Conservation (phyloP, 2,329 filamentous ascomycete species). For the Fusarium oxysporum region DNA sequence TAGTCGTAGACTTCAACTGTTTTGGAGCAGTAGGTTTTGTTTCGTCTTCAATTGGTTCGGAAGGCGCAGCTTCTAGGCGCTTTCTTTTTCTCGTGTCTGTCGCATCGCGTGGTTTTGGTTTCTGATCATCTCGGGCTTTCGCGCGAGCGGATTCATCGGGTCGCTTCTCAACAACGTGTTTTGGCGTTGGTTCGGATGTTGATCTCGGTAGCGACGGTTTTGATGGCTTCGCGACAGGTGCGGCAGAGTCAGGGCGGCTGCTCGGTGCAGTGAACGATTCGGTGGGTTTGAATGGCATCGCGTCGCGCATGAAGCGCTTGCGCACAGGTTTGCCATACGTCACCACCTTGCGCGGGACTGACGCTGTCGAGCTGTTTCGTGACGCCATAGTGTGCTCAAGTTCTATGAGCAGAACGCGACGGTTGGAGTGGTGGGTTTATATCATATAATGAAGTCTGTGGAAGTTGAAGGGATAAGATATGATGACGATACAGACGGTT, state of each 20-base stretch:
- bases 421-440: conserved; percentile 10
- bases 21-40: conserved; percentile 2
- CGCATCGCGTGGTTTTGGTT: conserved; percentile 25
- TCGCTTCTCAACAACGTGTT: conserved; percentile 15
- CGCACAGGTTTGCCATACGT: conserved; percentile 47
- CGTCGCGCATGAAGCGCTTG: conserved; percentile 36
- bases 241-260: conserved; percentile 17
- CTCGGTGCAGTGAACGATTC: conserved; percentile 26
- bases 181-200: conserved; percentile 31
- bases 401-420: conserved; percentile 8
- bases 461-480: conserved; percentile 1
- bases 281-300: conserved; percentile 39
- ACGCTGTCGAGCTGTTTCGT: conserved; percentile 36
- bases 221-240: conserved; percentile 26
- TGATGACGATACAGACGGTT: not conserved
- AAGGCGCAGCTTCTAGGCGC: conserved; percentile 25
- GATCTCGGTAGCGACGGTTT: conserved; percentile 30
- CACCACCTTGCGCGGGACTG: conserved; percentile 40
- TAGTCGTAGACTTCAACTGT: conserved; percentile 17
- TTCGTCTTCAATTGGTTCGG: conserved; percentile 18
- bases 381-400: conserved; percentile 34
- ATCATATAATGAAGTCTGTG: conserved; percentile 15
- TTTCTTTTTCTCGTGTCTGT: conserved; percentile 42
- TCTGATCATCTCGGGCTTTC: conserved; percentile 8
- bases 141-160: conserved; percentile 2